These are phyloP conservation scores for Cutaneotrichosporon sp. DNA, from an alignment of 1,284 basidiomycete genomes.

Conservation along the genomic window DNA sequence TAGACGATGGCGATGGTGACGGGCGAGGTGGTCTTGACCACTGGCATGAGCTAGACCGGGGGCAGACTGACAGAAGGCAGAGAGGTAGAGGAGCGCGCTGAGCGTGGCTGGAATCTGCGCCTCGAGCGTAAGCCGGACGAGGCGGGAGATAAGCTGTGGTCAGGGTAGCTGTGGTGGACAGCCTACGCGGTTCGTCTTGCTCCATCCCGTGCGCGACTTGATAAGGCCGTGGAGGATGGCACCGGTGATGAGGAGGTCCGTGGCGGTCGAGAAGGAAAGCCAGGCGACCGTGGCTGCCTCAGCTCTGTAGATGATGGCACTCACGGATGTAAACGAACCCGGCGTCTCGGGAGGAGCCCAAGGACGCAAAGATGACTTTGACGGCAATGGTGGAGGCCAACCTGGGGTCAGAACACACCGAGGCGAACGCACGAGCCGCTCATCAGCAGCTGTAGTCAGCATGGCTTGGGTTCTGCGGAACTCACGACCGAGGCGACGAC, in stretches of 20 bases:
- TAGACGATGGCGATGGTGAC: conserved; percentile 32
- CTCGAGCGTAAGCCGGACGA: conserved; percentile 40
- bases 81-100: conserved; percentile 30
- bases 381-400: neutral
- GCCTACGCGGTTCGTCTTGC: conserved; percentile 33
- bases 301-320: neutral
- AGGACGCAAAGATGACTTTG: neutral
- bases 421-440: neutral
- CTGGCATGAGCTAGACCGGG: neutral
- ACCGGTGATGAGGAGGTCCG: conserved; percentile 37
- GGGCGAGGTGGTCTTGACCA: conserved; percentile 23
- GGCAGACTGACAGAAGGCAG: conserved; percentile 31
- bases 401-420: neutral
- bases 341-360: neutral
- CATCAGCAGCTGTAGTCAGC: neutral
- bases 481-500: conserved; percentile 26
- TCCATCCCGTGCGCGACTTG: conserved; percentile 38
- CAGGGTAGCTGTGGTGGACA: too few relatives aligned
- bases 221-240: conserved; percentile 33
- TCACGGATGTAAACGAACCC: neutral
- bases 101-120: conserved; percentile 37
- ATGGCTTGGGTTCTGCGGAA: neutral
- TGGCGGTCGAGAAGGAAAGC: conserved; percentile 17
- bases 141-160: conserved; percentile 29
- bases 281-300: neutral